A percentile compares a stretch with the other conserved stretches of the same genome.
Evolutionary conservation across 441 rosid species (phyloP).

Genomic region (Theobroma grandiflorum): DNA sequence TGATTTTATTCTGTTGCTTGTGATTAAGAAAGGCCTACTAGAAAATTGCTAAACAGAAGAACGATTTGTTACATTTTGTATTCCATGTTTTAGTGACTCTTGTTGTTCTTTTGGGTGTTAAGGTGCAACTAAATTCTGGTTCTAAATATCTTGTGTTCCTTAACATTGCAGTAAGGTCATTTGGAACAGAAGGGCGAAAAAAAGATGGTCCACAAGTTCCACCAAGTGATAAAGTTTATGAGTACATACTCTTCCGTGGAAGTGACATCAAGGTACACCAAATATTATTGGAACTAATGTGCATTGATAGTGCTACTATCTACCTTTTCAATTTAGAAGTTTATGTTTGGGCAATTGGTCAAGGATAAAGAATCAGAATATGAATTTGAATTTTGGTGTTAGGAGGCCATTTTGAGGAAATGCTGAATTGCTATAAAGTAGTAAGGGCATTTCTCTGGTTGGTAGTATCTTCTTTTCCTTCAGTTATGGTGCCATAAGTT

Average conservation of each 20-base stretch:
- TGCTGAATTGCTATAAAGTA: neutral
- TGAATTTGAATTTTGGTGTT: neutral
- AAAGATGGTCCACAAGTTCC: constrained; percentile 48
- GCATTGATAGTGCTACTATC: neutral
- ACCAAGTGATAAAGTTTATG: constrained; percentile 41
- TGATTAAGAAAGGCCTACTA: neutral
- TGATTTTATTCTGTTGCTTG: neutral
- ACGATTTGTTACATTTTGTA: neutral
- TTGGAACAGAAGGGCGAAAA: constrained; percentile 53
- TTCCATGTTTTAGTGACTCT: neutral
- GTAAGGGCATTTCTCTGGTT: neutral
- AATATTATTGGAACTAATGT: neutral
- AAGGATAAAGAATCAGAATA: neutral
- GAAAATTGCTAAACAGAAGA: neutral
- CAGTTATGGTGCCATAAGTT: constrained; percentile 13
- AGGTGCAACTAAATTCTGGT: neutral
- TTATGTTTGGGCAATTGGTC: neutral
- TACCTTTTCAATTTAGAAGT: neutral
- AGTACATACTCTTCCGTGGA: constrained; percentile 47
- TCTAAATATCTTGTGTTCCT: neutral
- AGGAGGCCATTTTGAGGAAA: neutral
- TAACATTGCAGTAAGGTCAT: constrained; percentile 45
- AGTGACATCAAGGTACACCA: constrained; percentile 47
- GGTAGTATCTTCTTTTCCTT: neutral
- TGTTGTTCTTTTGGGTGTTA: constrained; percentile 9